Evolutionary conservation across 2,329 filamentous ascomycete genomes (phyloP), one percentile per base, ranked within the genome.

Genomic region (Botrytis fabae): DNA sequence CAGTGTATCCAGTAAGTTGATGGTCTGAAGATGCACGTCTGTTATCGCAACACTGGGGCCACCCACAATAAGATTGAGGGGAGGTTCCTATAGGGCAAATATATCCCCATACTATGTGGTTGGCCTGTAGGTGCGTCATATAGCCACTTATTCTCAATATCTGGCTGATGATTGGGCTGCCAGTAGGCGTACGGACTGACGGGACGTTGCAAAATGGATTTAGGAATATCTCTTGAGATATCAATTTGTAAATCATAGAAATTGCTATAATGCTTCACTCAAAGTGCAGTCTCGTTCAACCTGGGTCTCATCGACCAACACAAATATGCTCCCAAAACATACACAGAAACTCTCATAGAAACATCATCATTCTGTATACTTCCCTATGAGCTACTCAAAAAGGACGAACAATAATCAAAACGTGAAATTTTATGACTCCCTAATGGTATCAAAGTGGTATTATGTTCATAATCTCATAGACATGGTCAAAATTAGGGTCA

Each of bases 381-480:
- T 42, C 9, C 25, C 25, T 22, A 42, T 62, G 60, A 38, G 14
- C 60, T n/a, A 25, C 14, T 25, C 35, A 3, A 42, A 60, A 28
- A 44, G 38, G 40, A 44, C 25, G 61, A 63, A 28, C 60, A 40
- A 12, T 44, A 38, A n/a, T 42, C 38, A 28, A 63, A 63, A 63
- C 20, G 61, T 63, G 40, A 63, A 63, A 44, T 42, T 42, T 62
- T 44, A 44, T 63, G 61, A 63, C 16, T 42, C 38, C 61, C 61
- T 63, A 63, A 44, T 63, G 61, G 61, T 63, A 63, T 63, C 61
- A 63, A 42, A 63, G 14, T 63, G 38, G 61, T 63, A 63, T 63
- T 44, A 44, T 63, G 25, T 42, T 63, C 61, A 42, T 63, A 63
- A 42, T 63, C 40, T 63, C 60, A 28, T 63, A 63, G 60, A 63